phyloP scores from a whole-genome alignment of 2,329 filamentous ascomycete species.

The Paecilomyces niveus region DNA sequence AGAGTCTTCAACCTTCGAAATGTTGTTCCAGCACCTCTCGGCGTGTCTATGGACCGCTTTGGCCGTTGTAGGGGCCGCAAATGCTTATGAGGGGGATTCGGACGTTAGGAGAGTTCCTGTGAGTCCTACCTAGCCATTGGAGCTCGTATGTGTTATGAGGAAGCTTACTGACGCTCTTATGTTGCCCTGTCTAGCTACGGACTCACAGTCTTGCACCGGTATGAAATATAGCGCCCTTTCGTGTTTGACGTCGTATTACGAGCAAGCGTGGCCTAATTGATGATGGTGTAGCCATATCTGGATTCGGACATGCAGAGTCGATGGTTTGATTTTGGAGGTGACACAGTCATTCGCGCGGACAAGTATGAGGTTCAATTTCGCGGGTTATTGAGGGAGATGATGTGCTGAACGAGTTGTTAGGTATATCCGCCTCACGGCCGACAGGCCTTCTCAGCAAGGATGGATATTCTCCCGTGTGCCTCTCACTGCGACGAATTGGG shows the following conservation, averaged over 20 bases:
- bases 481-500: slow-evolving; percentile 96
- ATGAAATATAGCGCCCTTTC: slow-evolving; percentile 32
- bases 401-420: slow-evolving; percentile 38
- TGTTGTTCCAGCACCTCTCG: slow-evolving; percentile 28
- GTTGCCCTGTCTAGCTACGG: slow-evolving; percentile 54
- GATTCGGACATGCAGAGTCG: slow-evolving; percentile 97
- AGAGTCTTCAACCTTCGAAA: slow-evolving; percentile 7
- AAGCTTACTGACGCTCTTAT: slow-evolving; percentile 10
- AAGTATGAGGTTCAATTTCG: slow-evolving; percentile 31
- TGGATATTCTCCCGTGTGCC: slow-evolving; percentile 94
- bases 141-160: neutral
- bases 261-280: slow-evolving; percentile 3
- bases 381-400: neutral
- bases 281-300: slow-evolving; percentile 68
- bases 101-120: slow-evolving; percentile 61
- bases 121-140: slow-evolving; percentile 25
- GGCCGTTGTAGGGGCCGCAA: slow-evolving; percentile 19
- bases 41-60: slow-evolving; percentile 29
- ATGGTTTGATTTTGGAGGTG: slow-evolving; percentile 98
- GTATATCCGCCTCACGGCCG: slow-evolving; percentile 87
- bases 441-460: slow-evolving; percentile 82
- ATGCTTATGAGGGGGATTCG: slow-evolving; percentile 43
- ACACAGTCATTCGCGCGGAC: slow-evolving; percentile 73
- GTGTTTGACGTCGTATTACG: neutral
- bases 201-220: slow-evolving; percentile 80